Evolutionary conservation across 352 stramenopile species (phyloP), one percentile per base, ranked within the genome.

Genomic region (Thalassiosira exigua): DNA sequence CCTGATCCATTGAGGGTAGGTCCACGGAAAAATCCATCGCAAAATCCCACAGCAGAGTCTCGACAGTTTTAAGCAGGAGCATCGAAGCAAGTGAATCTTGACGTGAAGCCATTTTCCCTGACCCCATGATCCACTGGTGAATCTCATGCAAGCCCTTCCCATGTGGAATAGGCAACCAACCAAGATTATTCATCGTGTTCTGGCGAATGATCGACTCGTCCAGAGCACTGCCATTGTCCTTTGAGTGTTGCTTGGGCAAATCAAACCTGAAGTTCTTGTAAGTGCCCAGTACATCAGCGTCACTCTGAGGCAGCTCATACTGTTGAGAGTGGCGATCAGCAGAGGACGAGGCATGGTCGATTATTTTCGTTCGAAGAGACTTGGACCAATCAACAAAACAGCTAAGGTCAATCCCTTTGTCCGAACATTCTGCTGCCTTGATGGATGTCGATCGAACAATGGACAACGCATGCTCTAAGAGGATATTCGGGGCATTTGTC

Each of bases 351-450:
- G 70, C 41, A 52, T 60, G 30, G 30, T 58, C 4, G 41, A 61
- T 51, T 39, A 84, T 84, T 48, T 50, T 30, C 21, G n/a, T 0
- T 26, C 30, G 39, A 21, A 84, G 42, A 24, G 61, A 27, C 33
- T 39, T 51, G 21, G 69, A 79, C 51, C 42, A 71, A 21, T 51
- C 19, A 51, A 75, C 3, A 67, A 84, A 84, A 53, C 41, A 17
- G 39, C 24, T 61, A 59, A 80, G 74, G 36, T 80, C 70, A 0
- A 79, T 12, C 1, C 68, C 69, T 41, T 84, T 44, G 66, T 79
- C 69, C 11, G 75, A 75, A 29, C 70, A 27, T 39, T 42, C 9
- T 60, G 69, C 67, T 50, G 75, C 70, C 19, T 75, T 75, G 9
- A 66, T 58, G 33, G 59, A 69, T 54, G 60, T 36, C 19, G 44